These are phyloP conservation scores for Solanum megistacrolobum DNA, from an alignment of 257 asterid species.

Conservation along the genomic window DNA sequence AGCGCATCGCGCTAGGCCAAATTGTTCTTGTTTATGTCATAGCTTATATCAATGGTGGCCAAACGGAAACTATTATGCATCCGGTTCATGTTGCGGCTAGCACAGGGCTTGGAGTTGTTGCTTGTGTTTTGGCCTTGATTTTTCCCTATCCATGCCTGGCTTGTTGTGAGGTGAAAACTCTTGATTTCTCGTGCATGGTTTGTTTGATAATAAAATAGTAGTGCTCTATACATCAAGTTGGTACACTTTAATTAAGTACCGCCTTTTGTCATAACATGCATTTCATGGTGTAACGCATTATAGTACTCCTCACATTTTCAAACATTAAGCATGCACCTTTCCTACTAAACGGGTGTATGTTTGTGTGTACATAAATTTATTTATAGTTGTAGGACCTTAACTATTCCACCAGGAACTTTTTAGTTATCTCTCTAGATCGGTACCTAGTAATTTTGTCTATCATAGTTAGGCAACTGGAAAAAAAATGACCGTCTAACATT, in stretches of 20 bases:
- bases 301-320: background rate
- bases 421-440: background rate
- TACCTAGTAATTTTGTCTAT: background rate
- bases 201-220: background rate
- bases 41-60: conserved; percentile 43
- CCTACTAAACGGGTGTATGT: background rate
- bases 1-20: conserved; percentile 81
- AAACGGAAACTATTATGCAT: conserved; percentile 49
- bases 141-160: conserved; percentile 66
- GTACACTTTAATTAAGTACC: background rate
- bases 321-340: background rate
- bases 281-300: background rate
- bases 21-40: conserved; percentile 54
- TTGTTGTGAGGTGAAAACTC: conserved; percentile 39
- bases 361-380: background rate
- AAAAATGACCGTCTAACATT: background rate
- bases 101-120: conserved; percentile 60
- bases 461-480: rapidly evolving
- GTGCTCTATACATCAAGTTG: conserved; percentile 5
- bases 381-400: background rate
- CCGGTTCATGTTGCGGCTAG: conserved; percentile 67
- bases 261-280: background rate
- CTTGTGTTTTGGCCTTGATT: conserved; percentile 58
- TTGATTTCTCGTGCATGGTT: background rate
- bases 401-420: background rate